Percentiles rank a stretch among this genome's conserved stretches.
phyloP scores from a whole-genome alignment of 805 yeast genomes.

The Phaffomyces thermotolerans region DNA sequence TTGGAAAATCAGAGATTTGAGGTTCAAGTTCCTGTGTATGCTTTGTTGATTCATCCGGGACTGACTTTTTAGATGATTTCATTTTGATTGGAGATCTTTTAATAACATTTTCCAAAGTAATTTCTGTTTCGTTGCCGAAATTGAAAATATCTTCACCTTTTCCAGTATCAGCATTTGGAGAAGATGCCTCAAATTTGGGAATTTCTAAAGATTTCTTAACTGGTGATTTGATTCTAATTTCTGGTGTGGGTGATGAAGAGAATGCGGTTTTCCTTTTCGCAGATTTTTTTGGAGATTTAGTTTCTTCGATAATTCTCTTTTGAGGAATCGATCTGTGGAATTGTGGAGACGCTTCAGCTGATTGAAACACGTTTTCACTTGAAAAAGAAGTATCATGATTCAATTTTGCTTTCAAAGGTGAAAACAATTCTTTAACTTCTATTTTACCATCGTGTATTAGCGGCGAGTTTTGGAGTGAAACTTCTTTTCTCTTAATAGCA shows the following conservation, averaged over 20 bases:
- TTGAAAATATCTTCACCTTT: conserved; percentile 8
- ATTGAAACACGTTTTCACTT: conserved; percentile 31
- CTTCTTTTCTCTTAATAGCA: background rate
- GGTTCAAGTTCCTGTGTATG: conserved; percentile 9
- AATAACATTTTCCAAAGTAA: background rate
- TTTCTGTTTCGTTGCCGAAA: conserved; percentile 3
- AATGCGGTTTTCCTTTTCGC: conserved; percentile 23
- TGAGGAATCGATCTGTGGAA: conserved; percentile 18
- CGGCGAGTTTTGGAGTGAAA: background rate
- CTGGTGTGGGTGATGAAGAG: conserved; percentile 22
- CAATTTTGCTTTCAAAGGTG: conserved; percentile 6
- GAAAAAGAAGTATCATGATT: conserved; percentile 24
- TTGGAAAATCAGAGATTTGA: conserved; percentile 26
- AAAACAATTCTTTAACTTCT: conserved; percentile 1
- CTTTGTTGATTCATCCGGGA: background rate
- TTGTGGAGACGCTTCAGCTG: conserved; percentile 16
- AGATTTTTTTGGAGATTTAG: conserved; percentile 10
- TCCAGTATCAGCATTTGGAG: conserved; percentile 4
- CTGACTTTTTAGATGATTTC: conserved; percentile 1
- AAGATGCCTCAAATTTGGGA: conserved; percentile 20
- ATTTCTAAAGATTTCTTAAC: conserved; percentile 17
- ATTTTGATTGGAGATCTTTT: conserved; percentile 11
- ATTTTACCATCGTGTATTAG: too few relatives aligned
- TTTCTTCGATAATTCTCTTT: conserved; percentile 17
- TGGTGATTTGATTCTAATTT: conserved; percentile 14